Evolutionary conservation across 768 basidiomycete genomes (phyloP), one percentile per base, ranked within the genome.

Genomic region (Tremella fuciformis): DNA sequence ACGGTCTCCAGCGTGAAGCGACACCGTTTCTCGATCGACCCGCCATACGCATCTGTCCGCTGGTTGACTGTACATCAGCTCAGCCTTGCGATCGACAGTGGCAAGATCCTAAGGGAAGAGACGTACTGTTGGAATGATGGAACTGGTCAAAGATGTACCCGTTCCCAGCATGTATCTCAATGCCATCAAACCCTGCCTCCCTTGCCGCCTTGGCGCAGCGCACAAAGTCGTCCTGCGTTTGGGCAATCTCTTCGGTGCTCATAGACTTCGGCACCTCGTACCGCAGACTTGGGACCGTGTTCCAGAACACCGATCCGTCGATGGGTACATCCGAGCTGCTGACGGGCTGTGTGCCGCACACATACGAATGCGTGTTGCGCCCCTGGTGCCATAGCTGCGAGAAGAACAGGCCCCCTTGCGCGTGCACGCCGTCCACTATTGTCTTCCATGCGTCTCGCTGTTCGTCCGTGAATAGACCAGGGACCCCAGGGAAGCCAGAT

Each of bases 381-480:
- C 25, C 29, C 11, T 34, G 29, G 29, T 34, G 9, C 16, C 52
- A 11, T 53, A 59, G 79, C 68, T 86, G 85, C 24, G 81, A 55
- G 69, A 78, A 84, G 22, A 86, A 81, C 70, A 76, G 80, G 0
- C 80, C 82, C 2, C 80, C 80, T 47, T 81, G 79, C 2, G 79
- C 80, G 65, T 87, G 86, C 0, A 86, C 85, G 0, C 80, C 82
- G 9, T 82, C 80, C 16, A 81, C 82, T 15, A 89, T 71, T 75
- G 79, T 65, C 66, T 82, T 83, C 86, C 85, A 87, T 0, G 75
- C 82, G 0, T 66, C 58, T 34, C 81, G 80, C 62, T 90, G 88
- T 21, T 81, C 83, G 2, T 81, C 70, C n/a, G 71, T 83, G 79
- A 34, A 34, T 34, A 34, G 29, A 6, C 29, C 82, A 88, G 29